Evolutionary conservation across 2,329 filamentous ascomycete genomes (phyloP).

Genomic region (Talaromyces sp.): DNA sequence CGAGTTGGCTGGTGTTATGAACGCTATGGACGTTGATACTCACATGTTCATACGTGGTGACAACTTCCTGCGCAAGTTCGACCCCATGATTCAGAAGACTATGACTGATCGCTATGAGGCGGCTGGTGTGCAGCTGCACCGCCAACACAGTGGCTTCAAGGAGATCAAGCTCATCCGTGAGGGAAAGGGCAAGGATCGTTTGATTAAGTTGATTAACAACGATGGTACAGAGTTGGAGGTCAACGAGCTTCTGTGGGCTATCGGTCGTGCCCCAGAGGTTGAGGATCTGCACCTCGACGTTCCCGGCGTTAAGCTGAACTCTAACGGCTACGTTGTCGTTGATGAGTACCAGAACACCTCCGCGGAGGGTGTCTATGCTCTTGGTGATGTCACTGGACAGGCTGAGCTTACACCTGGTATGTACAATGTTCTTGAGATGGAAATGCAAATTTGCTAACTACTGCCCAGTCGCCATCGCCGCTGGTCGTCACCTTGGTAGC

Average conservation of each 20-base stretch:
- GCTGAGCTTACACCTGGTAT: constrained; percentile 54
- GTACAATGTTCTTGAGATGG: constrained; percentile 4
- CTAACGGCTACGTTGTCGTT: constrained; percentile 47
- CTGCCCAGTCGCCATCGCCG: constrained; percentile 52
- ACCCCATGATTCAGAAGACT: constrained; percentile 56
- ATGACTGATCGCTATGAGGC: constrained; percentile 56
- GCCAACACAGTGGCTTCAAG: constrained; percentile 50
- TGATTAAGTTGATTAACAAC: constrained; percentile 48
- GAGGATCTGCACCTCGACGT: constrained; percentile 46
- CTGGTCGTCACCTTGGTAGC: constrained; percentile 53
- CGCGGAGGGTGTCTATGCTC: constrained; percentile 51
- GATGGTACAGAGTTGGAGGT: constrained; percentile 49
- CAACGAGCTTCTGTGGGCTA: constrained; percentile 56
- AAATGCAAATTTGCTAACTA: not conserved
- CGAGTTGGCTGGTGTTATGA: constrained; percentile 55
- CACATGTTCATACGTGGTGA: constrained; percentile 55
- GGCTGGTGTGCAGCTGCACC: constrained; percentile 52
- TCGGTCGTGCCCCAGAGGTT: constrained; percentile 51
- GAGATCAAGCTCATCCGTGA: constrained; percentile 50
- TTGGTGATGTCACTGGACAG: constrained; percentile 56
- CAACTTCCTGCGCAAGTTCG: constrained; percentile 54
- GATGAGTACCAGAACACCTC: constrained; percentile 56
- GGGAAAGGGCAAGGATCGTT: constrained; percentile 51
- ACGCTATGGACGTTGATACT: constrained; percentile 53
- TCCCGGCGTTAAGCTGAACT: constrained; percentile 45